Percentiles rank a stretch among this genome's conserved stretches.
phyloP scores from a whole-genome alignment of 176 grass and related monocot genomes.

The Chrysopogon serrulatus region DNA sequence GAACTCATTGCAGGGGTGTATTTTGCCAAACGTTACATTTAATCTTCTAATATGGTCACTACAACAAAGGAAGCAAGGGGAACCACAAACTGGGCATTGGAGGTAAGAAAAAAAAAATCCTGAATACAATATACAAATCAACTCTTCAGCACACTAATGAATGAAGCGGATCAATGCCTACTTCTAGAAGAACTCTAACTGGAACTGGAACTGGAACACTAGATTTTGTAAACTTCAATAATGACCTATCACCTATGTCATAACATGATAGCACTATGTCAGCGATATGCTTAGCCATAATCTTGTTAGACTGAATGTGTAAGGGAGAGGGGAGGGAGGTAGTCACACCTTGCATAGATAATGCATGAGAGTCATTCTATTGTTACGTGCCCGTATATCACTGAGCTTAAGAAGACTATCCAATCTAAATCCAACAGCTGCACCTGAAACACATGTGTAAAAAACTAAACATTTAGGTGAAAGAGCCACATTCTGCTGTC shows the following conservation, averaged over 20 bases:
- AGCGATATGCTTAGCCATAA: neutral
- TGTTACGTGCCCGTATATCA: constrained; percentile 84
- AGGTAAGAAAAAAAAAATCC: neutral
- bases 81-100: neutral
- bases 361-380: constrained; percentile 95
- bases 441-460: constrained; percentile 44
- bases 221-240: constrained; percentile 13
- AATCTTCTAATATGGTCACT: neutral
- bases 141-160: neutral
- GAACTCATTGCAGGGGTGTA: neutral
- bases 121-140: neutral
- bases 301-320: neutral
- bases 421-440: constrained; percentile 94
- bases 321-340: neutral
- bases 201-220: neutral
- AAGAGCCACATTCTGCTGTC: neutral
- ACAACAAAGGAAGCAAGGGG: neutral
- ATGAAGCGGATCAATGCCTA: neutral
- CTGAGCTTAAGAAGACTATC: constrained; percentile 96
- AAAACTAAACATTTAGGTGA: neutral
- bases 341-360: constrained; percentile 83
- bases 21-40: neutral
- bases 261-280: neutral
- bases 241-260: neutral
- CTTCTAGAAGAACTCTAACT: neutral